Conservation (phyloP, 2,329 filamentous ascomycete species). For the Fusarium proliferatum region DNA sequence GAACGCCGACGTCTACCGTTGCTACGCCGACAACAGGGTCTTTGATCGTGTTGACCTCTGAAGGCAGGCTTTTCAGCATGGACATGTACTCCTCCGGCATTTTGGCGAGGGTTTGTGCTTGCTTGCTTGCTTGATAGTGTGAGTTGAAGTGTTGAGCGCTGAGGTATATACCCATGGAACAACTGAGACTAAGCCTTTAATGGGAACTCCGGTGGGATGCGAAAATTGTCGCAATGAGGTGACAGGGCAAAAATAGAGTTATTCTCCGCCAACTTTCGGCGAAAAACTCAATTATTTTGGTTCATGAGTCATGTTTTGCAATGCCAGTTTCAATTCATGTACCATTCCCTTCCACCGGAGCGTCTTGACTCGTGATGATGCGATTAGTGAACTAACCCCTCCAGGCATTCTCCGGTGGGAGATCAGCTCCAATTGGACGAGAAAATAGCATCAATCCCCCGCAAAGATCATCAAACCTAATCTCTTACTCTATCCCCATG, state of each 20-base stretch:
- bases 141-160: not conserved
- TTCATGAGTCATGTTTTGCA: accelerated
- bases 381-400: not conserved
- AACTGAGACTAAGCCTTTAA: too few relatives aligned
- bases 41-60: not conserved
- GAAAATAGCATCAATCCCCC: not conserved
- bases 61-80: not conserved
- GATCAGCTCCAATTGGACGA: not conserved
- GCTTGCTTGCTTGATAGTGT: not conserved
- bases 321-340: accelerated
- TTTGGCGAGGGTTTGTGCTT: not conserved
- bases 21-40: slow-evolving; percentile 1
- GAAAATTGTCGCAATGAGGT: not conserved
- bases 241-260: too few relatives aligned
- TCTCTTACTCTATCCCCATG: not conserved
- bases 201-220: not conserved
- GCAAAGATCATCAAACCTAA: not conserved
- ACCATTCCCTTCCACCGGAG: not conserved
- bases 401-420: not conserved
- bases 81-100: slow-evolving; percentile 24
- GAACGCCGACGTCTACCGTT: not conserved
- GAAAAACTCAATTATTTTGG: too few relatives aligned
- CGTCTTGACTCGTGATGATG: not conserved
- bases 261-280: too few relatives aligned
- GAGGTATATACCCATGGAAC: not conserved